A percentile compares a stretch with the other conserved stretches of the same genome.
Conservation (phyloP, 2,329 filamentous ascomycete genomes). For the Trichoderma harzianum region DNA sequence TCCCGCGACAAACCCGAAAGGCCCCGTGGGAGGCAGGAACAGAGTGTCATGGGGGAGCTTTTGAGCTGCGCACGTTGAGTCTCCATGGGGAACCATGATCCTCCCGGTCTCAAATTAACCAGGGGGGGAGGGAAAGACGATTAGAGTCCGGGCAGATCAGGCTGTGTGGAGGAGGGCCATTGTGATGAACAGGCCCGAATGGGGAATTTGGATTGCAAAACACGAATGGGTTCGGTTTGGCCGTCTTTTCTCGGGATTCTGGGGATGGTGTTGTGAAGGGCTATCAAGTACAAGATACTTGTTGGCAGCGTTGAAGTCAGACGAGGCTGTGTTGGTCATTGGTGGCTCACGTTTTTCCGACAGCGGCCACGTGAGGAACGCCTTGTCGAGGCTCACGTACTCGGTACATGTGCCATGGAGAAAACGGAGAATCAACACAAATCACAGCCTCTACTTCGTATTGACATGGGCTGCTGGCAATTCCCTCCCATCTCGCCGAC, state of each 20-base stretch:
- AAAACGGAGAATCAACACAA: background rate
- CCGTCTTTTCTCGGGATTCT: background rate
- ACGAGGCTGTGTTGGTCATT: constrained; percentile 1
- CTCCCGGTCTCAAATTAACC: constrained; percentile 2
- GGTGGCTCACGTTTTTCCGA: background rate
- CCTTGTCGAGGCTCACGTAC: background rate
- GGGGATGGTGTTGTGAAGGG: background rate
- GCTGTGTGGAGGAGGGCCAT: background rate
- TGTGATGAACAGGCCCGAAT: background rate
- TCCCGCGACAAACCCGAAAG: constrained; percentile 1
- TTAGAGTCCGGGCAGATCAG: background rate
- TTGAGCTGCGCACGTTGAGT: background rate
- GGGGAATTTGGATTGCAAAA: background rate
- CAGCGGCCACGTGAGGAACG: background rate
- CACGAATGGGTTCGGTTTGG: background rate
- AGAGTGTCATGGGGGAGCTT: background rate
- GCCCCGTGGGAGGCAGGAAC: background rate
- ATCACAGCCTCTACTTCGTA: background rate
- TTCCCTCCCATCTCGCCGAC: background rate
- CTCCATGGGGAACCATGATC: constrained; percentile 2
- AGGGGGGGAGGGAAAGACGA: background rate
- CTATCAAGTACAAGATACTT: background rate
- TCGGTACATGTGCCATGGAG: background rate
- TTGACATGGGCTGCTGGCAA: background rate
- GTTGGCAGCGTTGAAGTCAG: background rate